These are phyloP conservation scores for Podosphaera xanthii DNA, from an alignment of 2,329 filamentous ascomycete genomes.

Conservation along the genomic window DNA sequence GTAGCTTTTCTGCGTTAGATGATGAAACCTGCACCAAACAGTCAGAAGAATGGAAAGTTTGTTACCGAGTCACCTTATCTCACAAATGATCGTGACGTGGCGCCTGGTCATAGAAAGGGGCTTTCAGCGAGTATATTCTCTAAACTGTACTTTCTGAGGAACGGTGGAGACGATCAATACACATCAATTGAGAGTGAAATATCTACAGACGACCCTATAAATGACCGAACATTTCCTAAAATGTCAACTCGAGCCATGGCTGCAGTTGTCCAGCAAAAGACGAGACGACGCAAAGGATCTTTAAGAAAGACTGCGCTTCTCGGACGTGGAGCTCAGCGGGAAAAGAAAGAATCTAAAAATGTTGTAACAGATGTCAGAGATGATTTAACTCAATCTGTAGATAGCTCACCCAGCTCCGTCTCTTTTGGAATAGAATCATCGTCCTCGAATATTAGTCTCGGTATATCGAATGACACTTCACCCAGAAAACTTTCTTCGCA, in stretches of 20 bases:
- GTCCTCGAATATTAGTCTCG: conserved; percentile 20
- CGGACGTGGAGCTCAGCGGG: conserved; percentile 44
- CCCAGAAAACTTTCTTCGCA: neutral
- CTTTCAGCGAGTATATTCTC: conserved; percentile 37
- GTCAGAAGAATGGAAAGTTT: neutral
- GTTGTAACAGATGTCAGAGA: conserved; percentile 15
- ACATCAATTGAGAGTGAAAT: conserved; percentile 1
- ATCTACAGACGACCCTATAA: neutral
- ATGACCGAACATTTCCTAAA: conserved; percentile 6
- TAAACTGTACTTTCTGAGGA: conserved; percentile 44
- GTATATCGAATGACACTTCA: neutral
- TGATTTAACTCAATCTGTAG: conserved; percentile 3
- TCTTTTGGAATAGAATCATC: conserved; percentile 9
- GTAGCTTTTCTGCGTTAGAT: too few relatives aligned
- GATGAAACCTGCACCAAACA: neutral
- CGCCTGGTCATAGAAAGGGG: conserved; percentile 21
- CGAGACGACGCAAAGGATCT: conserved; percentile 57
- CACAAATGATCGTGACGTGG: conserved; percentile 7
- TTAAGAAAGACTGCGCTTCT: conserved; percentile 70
- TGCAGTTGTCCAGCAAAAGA: conserved; percentile 22
- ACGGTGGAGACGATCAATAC: conserved; percentile 18
- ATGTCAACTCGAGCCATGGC: conserved; percentile 16
- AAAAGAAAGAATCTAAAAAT: conserved; percentile 27
- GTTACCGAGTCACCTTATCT: neutral
- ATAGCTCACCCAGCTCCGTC: conserved; percentile 4